Percentiles rank a stretch among this genome's conserved stretches.
phyloP scores from a whole-genome alignment of 73 alveolate genomes.

The Uronychia setigera region DNA sequence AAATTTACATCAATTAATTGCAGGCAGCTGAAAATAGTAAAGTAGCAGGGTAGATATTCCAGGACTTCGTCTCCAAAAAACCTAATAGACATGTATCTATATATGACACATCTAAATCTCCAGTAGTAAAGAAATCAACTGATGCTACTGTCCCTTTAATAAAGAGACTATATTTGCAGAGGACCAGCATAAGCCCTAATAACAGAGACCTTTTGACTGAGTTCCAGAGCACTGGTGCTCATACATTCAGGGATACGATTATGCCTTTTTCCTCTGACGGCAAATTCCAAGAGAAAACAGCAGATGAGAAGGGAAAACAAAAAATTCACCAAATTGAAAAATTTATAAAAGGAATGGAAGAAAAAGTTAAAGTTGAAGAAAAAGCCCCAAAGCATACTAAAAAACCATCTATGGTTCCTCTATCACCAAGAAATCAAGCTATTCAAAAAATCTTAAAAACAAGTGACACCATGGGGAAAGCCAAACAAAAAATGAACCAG shows the following conservation, averaged over 20 bases:
- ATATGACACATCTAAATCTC: not conserved
- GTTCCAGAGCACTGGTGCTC: too few relatives aligned
- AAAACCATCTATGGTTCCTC: not conserved
- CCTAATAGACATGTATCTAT: not conserved
- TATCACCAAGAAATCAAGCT: not conserved
- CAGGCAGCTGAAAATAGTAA: not conserved
- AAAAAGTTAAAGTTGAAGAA: not conserved
- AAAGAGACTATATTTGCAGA: not conserved
- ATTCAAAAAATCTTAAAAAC: not conserved
- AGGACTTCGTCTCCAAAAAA: not conserved
- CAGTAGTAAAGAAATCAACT: not conserved
- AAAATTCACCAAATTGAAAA: not conserved
- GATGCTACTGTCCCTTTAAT: not conserved
- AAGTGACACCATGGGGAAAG: not conserved
- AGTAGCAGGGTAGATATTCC: not conserved
- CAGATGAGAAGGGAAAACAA: not conserved
- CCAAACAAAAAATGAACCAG: slow-evolving; percentile 4
- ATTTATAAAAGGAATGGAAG: not conserved
- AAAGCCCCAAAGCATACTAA: not conserved
- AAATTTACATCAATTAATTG: not conserved
- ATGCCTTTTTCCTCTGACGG: too few relatives aligned
- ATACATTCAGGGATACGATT: too few relatives aligned
- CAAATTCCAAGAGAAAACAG: too few relatives aligned
- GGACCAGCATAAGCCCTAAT: too few relatives aligned
- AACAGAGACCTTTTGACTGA: too few relatives aligned